Conservation (phyloP, 192 early-diverging fungal genomes). For the Lobosporangium transversale region DNA sequence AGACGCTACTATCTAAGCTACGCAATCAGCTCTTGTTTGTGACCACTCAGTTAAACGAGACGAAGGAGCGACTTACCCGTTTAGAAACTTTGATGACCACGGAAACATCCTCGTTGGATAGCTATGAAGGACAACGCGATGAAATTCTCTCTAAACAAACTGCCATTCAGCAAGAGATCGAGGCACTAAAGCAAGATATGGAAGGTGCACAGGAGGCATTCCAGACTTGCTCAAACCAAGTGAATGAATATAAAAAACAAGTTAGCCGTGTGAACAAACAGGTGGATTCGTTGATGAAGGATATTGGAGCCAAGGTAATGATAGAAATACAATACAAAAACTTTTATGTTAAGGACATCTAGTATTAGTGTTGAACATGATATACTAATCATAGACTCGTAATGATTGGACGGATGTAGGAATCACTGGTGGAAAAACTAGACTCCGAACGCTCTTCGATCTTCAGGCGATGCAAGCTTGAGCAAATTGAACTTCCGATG, state of each 20-base stretch:
- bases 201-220: slow-evolving; percentile 60
- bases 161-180: slow-evolving; percentile 62
- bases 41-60: slow-evolving; percentile 71
- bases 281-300: slow-evolving; percentile 72
- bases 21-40: slow-evolving; percentile 86
- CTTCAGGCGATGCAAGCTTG: slow-evolving; percentile 90
- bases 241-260: slow-evolving; percentile 66
- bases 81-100: slow-evolving; percentile 60
- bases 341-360: too few relatives aligned
- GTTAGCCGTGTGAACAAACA: slow-evolving; percentile 69
- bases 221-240: slow-evolving; percentile 63
- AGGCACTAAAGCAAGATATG: slow-evolving; percentile 59
- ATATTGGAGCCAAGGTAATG: slow-evolving; percentile 62
- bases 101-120: slow-evolving; percentile 50
- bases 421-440: slow-evolving; percentile 82
- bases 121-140: slow-evolving; percentile 48
- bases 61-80: slow-evolving; percentile 67
- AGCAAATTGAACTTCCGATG: slow-evolving; percentile 92
- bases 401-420: too few relatives aligned
- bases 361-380: too few relatives aligned
- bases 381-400: too few relatives aligned
- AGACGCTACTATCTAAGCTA: slow-evolving; percentile 79
- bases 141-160: slow-evolving; percentile 52
- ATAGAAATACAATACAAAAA: too few relatives aligned
- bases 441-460: slow-evolving; percentile 81